A percentile compares a stretch with the other conserved stretches of the same genome.
phyloP scores from a whole-genome alignment of 1,139 yeast species.

The Sugiyamaella novakii region DNA sequence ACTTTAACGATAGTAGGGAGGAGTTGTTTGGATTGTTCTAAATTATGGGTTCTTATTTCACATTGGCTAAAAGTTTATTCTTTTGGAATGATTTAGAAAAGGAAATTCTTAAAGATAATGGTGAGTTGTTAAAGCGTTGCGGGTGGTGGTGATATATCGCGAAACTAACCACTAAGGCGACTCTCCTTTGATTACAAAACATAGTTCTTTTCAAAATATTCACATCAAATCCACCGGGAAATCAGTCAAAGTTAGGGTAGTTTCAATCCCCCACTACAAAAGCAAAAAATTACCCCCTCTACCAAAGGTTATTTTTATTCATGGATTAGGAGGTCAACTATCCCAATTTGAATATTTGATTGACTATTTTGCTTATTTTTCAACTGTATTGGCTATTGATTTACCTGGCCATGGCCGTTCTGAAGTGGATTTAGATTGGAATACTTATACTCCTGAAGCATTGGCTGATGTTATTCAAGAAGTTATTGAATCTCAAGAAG shows the following conservation, averaged over 20 bases:
- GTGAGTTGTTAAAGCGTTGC: too few species aligned
- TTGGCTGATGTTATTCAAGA: conserved; percentile 50
- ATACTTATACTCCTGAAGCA: conserved; percentile 52
- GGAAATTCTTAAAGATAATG: conserved; percentile 30
- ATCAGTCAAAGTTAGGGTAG: conserved; percentile 33
- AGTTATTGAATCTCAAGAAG: conserved; percentile 29
- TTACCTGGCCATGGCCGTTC: conserved; percentile 74
- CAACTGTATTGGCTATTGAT: conserved; percentile 65
- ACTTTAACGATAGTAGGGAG: too few species aligned
- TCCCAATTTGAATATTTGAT: conserved; percentile 69
- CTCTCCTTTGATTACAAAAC: conserved; percentile 30
- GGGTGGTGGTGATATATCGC: too few species aligned
- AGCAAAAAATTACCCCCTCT: conserved; percentile 42
- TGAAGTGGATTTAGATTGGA: conserved; percentile 35
- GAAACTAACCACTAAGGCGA: conserved; percentile 27
- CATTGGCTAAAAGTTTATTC: conserved; percentile 30
- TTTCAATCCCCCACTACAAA: conserved; percentile 40
- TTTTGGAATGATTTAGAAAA: conserved; percentile 35
- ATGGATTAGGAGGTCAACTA: conserved; percentile 79
- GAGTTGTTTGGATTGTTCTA: too few species aligned
- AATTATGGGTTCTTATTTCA: conserved; percentile 13
- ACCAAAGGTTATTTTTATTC: conserved; percentile 64
- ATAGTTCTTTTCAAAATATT: conserved; percentile 20
- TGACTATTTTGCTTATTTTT: conserved; percentile 65
- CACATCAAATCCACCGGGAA: conserved; percentile 8